Evolutionary conservation across 169 alveolate genomes (phyloP).

Genomic region (Perkinsus olseni): DNA sequence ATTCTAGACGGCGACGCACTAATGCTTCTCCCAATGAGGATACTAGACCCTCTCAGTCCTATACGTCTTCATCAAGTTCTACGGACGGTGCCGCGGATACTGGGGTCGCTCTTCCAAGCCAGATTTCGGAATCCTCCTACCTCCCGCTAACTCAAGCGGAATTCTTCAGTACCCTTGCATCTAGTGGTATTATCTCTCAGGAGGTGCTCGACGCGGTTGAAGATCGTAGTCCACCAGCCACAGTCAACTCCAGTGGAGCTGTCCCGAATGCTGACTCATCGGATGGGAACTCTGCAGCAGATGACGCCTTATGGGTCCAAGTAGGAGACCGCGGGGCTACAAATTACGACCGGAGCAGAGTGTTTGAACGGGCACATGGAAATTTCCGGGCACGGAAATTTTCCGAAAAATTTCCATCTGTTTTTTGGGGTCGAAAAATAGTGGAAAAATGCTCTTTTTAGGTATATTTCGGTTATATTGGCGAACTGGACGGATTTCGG

Average conservation of each 20-base stretch:
- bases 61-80: background rate
- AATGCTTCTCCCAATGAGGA: background rate
- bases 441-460: too few relatives aligned
- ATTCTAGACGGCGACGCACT: background rate
- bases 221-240: background rate
- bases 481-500: too few relatives aligned
- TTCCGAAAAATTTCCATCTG: too few relatives aligned
- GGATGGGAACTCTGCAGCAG: background rate
- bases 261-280: background rate
- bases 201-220: background rate
- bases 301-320: background rate
- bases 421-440: too few relatives aligned
- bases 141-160: background rate
- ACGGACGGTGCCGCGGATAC: background rate
- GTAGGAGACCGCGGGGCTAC: background rate
- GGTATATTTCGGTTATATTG: too few relatives aligned
- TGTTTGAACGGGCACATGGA: too few relatives aligned
- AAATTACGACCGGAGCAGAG: too few relatives aligned
- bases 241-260: background rate
- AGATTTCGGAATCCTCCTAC: too few relatives aligned
- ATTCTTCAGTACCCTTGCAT: background rate
- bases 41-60: background rate
- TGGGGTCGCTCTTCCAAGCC: background rate
- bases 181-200: background rate
- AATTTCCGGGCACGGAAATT: too few relatives aligned